Conservation (phyloP, 2,329 filamentous ascomycete genomes). For the Botrytis byssoidea region DNA sequence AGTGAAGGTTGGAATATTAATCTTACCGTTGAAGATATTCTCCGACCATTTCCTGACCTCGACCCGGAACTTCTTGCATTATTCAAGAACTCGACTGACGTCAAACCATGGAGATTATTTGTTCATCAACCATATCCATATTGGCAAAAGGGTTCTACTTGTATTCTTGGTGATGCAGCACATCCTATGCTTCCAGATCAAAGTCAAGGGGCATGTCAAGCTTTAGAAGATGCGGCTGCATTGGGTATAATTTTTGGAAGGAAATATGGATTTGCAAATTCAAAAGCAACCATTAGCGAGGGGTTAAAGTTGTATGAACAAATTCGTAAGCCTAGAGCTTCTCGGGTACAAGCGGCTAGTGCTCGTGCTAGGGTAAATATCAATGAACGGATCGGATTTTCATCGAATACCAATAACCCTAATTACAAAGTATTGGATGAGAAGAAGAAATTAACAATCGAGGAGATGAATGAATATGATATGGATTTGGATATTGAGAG, state of each 20-base stretch:
- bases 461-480: slow-evolving; percentile 66
- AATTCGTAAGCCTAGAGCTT: slow-evolving; percentile 53
- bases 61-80: slow-evolving; percentile 42
- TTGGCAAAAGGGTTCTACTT: slow-evolving; percentile 50
- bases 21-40: slow-evolving; percentile 53
- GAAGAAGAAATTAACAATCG: slow-evolving; percentile 60
- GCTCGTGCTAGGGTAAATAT: slow-evolving; percentile 59
- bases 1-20: slow-evolving; percentile 35
- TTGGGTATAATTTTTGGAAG: slow-evolving; percentile 39
- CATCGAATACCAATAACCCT: slow-evolving; percentile 37
- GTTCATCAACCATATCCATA: slow-evolving; percentile 60
- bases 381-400: slow-evolving; percentile 50
- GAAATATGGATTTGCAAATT: slow-evolving; percentile 14
- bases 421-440: slow-evolving; percentile 61
- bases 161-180: slow-evolving; percentile 63
- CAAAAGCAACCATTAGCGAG: slow-evolving; percentile 42
- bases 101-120: slow-evolving; percentile 35
- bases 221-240: slow-evolving; percentile 42
- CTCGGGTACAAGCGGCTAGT: slow-evolving; percentile 54
- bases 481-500: slow-evolving; percentile 55
- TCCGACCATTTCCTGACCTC: slow-evolving; percentile 59
- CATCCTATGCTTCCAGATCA: slow-evolving; percentile 70
- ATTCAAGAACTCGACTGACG: slow-evolving; percentile 35
- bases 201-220: slow-evolving; percentile 58
- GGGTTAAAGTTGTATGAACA: slow-evolving; percentile 44